Conservation (phyloP, 2,329 filamentous ascomycete species). For the Pseudogymnoascus pannorum region DNA sequence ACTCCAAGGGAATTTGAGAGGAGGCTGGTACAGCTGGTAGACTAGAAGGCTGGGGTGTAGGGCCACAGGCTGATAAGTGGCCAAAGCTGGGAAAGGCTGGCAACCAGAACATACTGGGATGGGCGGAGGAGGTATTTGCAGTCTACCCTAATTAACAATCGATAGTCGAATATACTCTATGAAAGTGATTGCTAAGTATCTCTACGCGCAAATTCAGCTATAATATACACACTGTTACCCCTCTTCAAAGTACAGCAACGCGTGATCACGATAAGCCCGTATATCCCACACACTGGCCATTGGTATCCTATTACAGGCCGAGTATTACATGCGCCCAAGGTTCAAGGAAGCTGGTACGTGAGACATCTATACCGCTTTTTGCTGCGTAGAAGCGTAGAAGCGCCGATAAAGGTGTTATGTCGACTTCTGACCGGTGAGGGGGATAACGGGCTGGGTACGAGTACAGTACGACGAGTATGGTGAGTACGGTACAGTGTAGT, state of each 20-base stretch:
- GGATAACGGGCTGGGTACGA: not conserved
- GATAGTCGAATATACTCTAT: not conserved
- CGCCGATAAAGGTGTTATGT: not conserved
- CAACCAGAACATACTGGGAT: not conserved
- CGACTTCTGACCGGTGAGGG: not conserved
- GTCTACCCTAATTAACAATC: not conserved
- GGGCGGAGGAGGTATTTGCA: not conserved
- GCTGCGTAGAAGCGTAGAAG: constrained; percentile 7
- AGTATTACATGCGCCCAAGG: not conserved
- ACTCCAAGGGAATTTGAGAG: too few relatives aligned
- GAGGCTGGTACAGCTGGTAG: not conserved
- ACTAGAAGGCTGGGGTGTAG: not conserved
- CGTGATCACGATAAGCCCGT: constrained; percentile 1
- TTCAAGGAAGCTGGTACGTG: not conserved
- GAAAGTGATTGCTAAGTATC: not conserved
- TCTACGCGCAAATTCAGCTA: not conserved
- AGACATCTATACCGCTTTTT: not conserved
- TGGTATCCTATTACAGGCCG: not conserved
- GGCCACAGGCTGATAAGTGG: not conserved
- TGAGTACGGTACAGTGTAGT: not conserved
- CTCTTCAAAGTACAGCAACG: constrained; percentile 3
- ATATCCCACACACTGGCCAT: not conserved
- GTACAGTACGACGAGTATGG: not conserved
- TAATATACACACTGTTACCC: not conserved
- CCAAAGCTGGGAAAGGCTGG: not conserved